Evolutionary conservation across 2,329 filamentous ascomycete species (phyloP), one percentile per base, ranked within the genome.

Genomic region (Fusarium foetens): DNA sequence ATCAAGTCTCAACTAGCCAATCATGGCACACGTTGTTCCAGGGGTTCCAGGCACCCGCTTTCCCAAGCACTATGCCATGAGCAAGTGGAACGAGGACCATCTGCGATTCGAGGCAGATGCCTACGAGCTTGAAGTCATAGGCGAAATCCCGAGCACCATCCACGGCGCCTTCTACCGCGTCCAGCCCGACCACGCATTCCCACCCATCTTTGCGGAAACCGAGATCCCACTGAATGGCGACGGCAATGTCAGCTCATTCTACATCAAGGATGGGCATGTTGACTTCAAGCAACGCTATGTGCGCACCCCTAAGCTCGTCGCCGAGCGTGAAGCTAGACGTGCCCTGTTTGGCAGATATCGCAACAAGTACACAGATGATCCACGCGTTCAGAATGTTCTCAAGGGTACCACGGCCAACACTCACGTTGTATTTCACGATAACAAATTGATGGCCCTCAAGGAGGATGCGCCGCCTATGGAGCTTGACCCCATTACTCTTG

Each of bases 261-360:
- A 38, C 46, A 64, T 64, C 38, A 64, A 64, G 53, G 46, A 64
- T 19, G 61, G 61, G 3, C 61, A 64, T 23, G 54, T 64, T 16
- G 61, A 64, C 61, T 64, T 64, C 46, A 64, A 64, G 61, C 61
- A 64, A 19, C 61, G 61, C 35, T 64, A 64, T 45, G 61, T 64
- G 25, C 53, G 48, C 42, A 64, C 61, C 16, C 53, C 53, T n/a
- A 64, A 64, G 45, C 61, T 64, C 23, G 59, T 58, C 23, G 61
- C 53, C 21, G 61, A 64, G 53, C 53, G 54, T n/a, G 54, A 64
- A 25, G 61, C 53, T 17, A 64, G 61, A 29, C 61, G 35, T 23
- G 61, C 61, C 23, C 61, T 64, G 8, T 58, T 64, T 36, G 61
- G 61, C 46, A 64, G 53, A 46, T 64, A 64, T 42, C 61, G 61